Conservation (phyloP, 257 asterid genomes). For the Plantago major region DNA sequence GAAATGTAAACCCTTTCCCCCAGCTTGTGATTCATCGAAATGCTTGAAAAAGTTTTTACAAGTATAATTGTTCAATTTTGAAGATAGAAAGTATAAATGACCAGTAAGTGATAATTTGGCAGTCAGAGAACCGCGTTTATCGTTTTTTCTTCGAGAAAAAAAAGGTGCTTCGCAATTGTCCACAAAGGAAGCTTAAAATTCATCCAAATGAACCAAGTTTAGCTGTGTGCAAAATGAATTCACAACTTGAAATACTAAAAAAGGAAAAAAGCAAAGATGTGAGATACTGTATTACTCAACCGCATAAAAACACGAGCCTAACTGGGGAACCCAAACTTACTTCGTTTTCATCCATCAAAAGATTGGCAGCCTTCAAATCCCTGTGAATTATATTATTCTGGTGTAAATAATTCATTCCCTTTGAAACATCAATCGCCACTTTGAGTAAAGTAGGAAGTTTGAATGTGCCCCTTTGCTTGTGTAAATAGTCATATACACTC, state of each 20-base stretch:
- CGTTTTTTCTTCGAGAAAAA: neutral
- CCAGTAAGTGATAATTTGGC: conserved; percentile 12
- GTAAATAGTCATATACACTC: conserved; percentile 88
- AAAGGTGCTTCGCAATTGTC: no score
- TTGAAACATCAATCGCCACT: conserved; percentile 91
- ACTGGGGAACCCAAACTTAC: conserved; percentile 36
- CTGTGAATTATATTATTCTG: conserved; percentile 96
- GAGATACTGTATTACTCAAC: neutral
- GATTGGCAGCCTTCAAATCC: conserved; percentile 97
- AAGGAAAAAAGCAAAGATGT: neutral
- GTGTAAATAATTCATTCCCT: conserved; percentile 97
- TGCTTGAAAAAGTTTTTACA: no score
- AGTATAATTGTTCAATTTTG: neutral
- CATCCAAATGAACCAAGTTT: conserved; percentile 7
- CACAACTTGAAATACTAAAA: conserved; percentile 12
- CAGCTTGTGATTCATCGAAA: neutral
- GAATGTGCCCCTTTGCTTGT: conserved; percentile 90
- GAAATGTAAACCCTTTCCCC: neutral
- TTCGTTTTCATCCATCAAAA: conserved; percentile 92
- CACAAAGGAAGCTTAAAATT: conserved; percentile 8
- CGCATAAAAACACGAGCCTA: conserved; percentile 1
- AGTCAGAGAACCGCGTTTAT: neutral
- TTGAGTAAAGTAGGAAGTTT: conserved; percentile 81
- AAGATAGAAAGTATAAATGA: conserved; percentile 14
- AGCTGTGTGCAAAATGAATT: neutral